phyloP scores from a whole-genome alignment of 2,329 filamentous ascomycete species.

The Stagonosporopsis rhizophila region DNA sequence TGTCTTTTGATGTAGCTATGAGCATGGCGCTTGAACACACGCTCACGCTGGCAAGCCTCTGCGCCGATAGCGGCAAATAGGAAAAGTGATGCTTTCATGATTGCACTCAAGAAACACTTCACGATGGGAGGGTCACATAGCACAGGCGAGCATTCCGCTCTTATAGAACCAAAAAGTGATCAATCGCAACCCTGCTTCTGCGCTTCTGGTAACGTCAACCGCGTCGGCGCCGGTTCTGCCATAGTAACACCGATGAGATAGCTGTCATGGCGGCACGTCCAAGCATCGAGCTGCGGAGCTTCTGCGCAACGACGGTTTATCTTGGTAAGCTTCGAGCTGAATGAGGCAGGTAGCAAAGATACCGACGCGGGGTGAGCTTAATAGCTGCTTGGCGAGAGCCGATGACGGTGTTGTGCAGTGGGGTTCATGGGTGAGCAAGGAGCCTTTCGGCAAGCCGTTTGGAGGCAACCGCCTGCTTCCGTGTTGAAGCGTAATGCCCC shows the following conservation, averaged over 20 bases:
- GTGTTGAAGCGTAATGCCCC: not conserved
- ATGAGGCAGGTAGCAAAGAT: constrained; percentile 42
- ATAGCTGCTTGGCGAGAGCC: constrained; percentile 32
- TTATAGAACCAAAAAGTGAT: not conserved
- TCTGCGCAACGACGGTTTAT: constrained; percentile 18
- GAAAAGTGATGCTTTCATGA: constrained; percentile 39
- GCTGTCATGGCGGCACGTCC: constrained; percentile 18
- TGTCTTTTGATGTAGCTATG: constrained; percentile 40
- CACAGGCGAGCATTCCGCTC: not conserved
- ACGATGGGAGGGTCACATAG: constrained; percentile 9
- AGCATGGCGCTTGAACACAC: constrained; percentile 29
- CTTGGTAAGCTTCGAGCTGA: constrained; percentile 33
- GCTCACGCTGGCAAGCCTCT: constrained; percentile 46
- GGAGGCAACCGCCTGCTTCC: not conserved
- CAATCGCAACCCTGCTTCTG: not conserved
- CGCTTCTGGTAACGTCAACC: constrained; percentile 31
- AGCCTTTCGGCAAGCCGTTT: not conserved
- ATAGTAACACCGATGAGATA: constrained; percentile 7
- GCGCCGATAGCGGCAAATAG: constrained; percentile 41
- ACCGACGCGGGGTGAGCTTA: constrained; percentile 23
- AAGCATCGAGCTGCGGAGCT: constrained; percentile 16
- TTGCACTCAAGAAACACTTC: constrained; percentile 14
- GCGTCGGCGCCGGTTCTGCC: constrained; percentile 9
- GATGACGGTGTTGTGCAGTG: constrained; percentile 36
- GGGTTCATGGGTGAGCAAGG: constrained; percentile 7